Percentiles rank a stretch among this genome's conserved stretches.
Conservation (phyloP, 495 filamentous ascomycete genomes). For the Elaphomyces granulatus region DNA sequence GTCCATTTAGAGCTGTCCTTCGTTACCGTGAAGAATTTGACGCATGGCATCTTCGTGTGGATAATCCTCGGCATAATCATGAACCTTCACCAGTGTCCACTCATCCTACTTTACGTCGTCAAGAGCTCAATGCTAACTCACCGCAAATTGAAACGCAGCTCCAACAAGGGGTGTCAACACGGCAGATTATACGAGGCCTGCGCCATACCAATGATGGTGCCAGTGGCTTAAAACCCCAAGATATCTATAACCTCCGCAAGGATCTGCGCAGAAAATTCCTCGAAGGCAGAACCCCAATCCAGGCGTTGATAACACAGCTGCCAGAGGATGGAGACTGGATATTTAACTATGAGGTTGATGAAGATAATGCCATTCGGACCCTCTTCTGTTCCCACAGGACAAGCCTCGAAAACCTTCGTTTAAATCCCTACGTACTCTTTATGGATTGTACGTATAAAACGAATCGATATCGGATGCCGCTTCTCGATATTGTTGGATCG, state of each 20-base stretch:
- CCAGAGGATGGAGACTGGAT: not conserved
- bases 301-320: not conserved
- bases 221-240: too few relatives aligned
- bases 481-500: constrained; percentile 5
- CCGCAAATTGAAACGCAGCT: too few relatives aligned
- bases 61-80: too few relatives aligned
- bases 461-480: constrained; percentile 6
- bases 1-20: too few relatives aligned
- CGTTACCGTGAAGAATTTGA: too few relatives aligned
- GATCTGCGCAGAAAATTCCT: not conserved
- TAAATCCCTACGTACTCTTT: constrained; percentile 4
- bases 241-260: constrained; percentile 1
- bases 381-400: not conserved
- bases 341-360: not conserved
- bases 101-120: too few relatives aligned
- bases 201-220: too few relatives aligned
- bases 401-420: not conserved
- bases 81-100: too few relatives aligned
- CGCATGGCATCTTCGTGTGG: too few relatives aligned
- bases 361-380: not conserved
- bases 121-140: too few relatives aligned
- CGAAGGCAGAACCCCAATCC: not conserved
- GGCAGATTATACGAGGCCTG: too few relatives aligned
- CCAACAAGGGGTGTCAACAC: too few relatives aligned
- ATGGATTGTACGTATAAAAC: constrained; percentile 10